Evolutionary conservation across 305 asterid genomes (phyloP).

Genomic region (Ilex paraguariensis): DNA sequence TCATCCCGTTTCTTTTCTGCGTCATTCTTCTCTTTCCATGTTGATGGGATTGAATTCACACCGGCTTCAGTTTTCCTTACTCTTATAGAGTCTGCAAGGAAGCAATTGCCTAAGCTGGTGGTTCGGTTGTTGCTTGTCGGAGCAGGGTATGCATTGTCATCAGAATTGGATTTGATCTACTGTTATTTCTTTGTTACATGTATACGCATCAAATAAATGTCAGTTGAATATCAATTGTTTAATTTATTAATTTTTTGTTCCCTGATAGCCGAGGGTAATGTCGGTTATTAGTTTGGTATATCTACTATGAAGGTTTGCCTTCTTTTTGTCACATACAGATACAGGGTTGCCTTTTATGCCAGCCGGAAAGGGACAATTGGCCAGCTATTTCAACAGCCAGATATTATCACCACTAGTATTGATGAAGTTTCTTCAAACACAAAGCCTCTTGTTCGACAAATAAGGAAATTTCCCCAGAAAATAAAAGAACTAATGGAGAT

Average conservation of each 20-base stretch:
- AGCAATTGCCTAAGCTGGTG: conserved; percentile 71
- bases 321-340: conserved; percentile 21
- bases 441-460: conserved; percentile 68
- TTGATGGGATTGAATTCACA: conserved; percentile 80
- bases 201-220: not conserved
- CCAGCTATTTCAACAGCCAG: conserved; percentile 62
- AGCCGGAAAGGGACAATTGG: conserved; percentile 51
- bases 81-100: conserved; percentile 65
- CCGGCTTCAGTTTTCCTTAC: conserved; percentile 70
- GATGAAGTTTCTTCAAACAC: conserved; percentile 82
- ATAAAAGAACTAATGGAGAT: conserved; percentile 72
- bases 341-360: conserved; percentile 62
- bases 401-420: conserved; percentile 56
- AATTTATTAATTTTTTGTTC: not conserved
- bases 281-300: conserved; percentile 14
- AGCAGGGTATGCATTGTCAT: conserved; percentile 68
- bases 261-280: conserved; percentile 13
- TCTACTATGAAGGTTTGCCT: conserved; percentile 7
- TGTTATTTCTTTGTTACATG: not conserved
- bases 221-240: conserved; percentile 5
- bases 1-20: conserved; percentile 99
- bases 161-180: not conserved
- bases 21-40: conserved; percentile 76
- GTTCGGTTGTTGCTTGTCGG: conserved; percentile 75
- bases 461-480: conserved; percentile 62